Conservation (phyloP, 2,329 filamentous ascomycete genomes). For the Colletotrichum chlorophyti region DNA sequence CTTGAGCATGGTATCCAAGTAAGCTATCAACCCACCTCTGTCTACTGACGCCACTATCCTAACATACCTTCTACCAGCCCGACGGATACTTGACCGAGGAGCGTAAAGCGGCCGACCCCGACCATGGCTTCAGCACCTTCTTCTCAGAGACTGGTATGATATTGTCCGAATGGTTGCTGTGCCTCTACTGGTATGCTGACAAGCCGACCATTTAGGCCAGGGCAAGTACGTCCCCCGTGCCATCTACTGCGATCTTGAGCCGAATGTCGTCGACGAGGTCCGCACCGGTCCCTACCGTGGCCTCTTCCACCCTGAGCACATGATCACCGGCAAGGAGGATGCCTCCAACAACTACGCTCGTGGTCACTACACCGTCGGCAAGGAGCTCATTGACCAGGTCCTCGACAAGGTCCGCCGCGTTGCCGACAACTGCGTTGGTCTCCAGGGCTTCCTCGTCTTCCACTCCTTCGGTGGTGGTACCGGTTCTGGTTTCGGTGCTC, state of each 20-base stretch:
- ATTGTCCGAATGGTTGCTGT: not conserved
- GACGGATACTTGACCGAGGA: conserved; percentile 99
- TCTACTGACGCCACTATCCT: not conserved
- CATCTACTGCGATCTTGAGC: conserved; percentile 99
- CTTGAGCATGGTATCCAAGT: conserved; percentile 99
- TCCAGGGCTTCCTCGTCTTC: conserved; percentile 99
- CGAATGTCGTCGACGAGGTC: conserved; percentile 99
- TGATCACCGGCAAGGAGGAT: conserved; percentile 99
- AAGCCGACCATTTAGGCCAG: conserved; percentile 67
- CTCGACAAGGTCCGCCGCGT: conserved; percentile 97
- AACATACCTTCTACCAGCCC: conserved; percentile 63
- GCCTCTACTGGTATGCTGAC: not conserved
- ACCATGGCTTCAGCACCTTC: conserved; percentile 99
- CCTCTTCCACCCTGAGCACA: conserved; percentile 98
- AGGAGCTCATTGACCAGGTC: conserved; percentile 98
- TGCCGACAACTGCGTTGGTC: conserved; percentile 96
- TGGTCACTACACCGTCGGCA: conserved; percentile 99
- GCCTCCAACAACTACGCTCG: conserved; percentile 99
- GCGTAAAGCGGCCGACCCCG: conserved; percentile 90
- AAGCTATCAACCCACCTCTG: conserved; percentile 46
- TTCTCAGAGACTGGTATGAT: conserved; percentile 96
- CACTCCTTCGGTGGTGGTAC: conserved; percentile 99
- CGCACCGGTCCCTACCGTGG: conserved; percentile 95
- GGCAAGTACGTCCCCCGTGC: conserved; percentile 99
- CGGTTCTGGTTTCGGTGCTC: conserved; percentile 96